Evolutionary conservation across 1,139 yeast genomes (phyloP).

Genomic region (Lodderomyces beijingensis): DNA sequence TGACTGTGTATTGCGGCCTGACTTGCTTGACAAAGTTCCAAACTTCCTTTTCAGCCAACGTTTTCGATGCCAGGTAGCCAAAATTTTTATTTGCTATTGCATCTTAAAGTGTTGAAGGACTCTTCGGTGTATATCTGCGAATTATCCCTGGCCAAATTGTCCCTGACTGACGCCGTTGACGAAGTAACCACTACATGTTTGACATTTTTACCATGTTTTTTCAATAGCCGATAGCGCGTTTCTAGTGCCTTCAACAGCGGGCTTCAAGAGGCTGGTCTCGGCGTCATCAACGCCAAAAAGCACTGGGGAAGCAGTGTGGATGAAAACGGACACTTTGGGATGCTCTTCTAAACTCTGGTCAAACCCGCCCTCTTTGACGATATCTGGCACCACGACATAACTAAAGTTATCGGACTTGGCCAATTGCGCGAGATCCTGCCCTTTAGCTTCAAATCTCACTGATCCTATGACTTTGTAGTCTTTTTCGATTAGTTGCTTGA

Average conservation of each 20-base stretch:
- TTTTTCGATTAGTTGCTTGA: conserved; percentile 21
- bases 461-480: conserved; percentile 27
- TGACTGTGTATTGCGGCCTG: conserved; percentile 34
- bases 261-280: conserved; percentile 28
- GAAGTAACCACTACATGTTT: conserved; percentile 26
- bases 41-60: conserved; percentile 43
- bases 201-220: conserved; percentile 21
- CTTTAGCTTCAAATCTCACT: conserved; percentile 26
- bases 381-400: conserved; percentile 26
- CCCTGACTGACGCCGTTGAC: conserved; percentile 24
- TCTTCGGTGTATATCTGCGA: conserved; percentile 23
- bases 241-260: conserved; percentile 31
- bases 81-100: too few relatives aligned
- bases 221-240: conserved; percentile 22
- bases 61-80: conserved; percentile 49
- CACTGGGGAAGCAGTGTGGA: conserved; percentile 45
- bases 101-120: too few relatives aligned
- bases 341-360: conserved; percentile 47
- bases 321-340: conserved; percentile 47
- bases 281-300: conserved; percentile 17
- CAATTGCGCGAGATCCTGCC: conserved; percentile 18
- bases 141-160: conserved; percentile 28
- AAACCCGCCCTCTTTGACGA: conserved; percentile 43
- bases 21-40: conserved; percentile 30
- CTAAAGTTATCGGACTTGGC: conserved; percentile 16